Percentiles rank a stretch among this genome's conserved stretches.
phyloP scores from a whole-genome alignment of 805 yeast genomes.

The Hyphopichia homilentoma region DNA sequence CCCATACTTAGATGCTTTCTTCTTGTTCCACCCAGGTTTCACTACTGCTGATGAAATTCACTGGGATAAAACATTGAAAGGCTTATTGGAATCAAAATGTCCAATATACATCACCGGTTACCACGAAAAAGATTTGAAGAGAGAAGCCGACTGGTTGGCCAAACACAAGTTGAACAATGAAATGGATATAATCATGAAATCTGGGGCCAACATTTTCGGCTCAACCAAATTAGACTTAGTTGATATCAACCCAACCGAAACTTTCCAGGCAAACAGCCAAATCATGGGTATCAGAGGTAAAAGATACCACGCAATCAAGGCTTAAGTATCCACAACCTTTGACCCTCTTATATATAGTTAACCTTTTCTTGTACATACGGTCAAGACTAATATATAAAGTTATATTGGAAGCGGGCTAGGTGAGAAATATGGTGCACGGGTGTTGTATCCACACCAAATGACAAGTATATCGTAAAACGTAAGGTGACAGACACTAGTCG shows the following conservation, averaged over 20 bases:
- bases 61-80: constrained; percentile 85
- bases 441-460: no score
- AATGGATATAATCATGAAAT: constrained; percentile 76
- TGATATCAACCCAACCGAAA: constrained; percentile 88
- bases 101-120: constrained; percentile 88
- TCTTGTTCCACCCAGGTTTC: constrained; percentile 94
- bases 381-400: neutral
- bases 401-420: constrained; percentile 1
- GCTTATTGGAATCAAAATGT: constrained; percentile 88
- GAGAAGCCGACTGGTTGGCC: constrained; percentile 71
- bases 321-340: constrained; percentile 8
- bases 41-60: constrained; percentile 76
- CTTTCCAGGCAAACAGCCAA: constrained; percentile 86
- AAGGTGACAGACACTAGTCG: no score
- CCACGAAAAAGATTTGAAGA: constrained; percentile 65
- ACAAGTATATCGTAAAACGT: no score
- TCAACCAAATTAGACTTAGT: constrained; percentile 94
- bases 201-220: constrained; percentile 67
- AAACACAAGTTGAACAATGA: constrained; percentile 61
- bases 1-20: constrained; percentile 90
- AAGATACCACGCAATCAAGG: constrained; percentile 80
- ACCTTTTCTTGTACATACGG: constrained; percentile 1
- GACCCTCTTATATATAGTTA: no score
- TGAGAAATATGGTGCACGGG: no score
- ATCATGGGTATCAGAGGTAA: constrained; percentile 93